phyloP scores from a whole-genome alignment of 2,329 filamentous ascomycete genomes.

The Aspergillus phoenicis region DNA sequence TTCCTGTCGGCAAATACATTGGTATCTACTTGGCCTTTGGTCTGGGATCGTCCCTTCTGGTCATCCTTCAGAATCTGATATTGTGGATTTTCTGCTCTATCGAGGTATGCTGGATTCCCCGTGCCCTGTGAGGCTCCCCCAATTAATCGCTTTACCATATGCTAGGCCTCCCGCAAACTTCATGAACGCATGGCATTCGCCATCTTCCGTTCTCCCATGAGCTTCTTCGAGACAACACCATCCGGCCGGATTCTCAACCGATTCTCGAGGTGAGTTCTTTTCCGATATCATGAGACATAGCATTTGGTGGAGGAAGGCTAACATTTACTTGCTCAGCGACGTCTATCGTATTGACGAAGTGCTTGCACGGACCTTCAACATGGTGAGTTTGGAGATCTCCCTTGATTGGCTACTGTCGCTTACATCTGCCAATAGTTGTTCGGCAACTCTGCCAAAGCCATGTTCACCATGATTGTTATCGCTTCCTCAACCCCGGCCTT shows the following conservation, averaged over 20 bases:
- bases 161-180: conserved; percentile 84
- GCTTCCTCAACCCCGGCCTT: conserved; percentile 80
- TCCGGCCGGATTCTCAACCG: conserved; percentile 95
- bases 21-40: conserved; percentile 96
- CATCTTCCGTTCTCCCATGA: conserved; percentile 97
- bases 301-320: neutral
- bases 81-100: conserved; percentile 99
- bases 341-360: conserved; percentile 80
- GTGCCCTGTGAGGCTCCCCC: too few relatives aligned
- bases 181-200: conserved; percentile 97
- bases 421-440: conserved; percentile 57
- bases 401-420: conserved; percentile 12
- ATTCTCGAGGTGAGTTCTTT: conserved; percentile 74
- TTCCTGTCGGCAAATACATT: conserved; percentile 82
- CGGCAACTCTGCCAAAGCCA: conserved; percentile 70
- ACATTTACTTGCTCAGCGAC: conserved; percentile 43
- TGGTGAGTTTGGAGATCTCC: conserved; percentile 57
- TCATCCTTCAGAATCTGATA: conserved; percentile 89
- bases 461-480: conserved; percentile 86
- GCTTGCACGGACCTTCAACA: conserved; percentile 94
- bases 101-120: conserved; percentile 62
- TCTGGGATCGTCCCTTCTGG: conserved; percentile 79
- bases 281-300: neutral
- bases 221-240: conserved; percentile 96
- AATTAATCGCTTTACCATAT: conserved; percentile 12